Conservation (phyloP, 495 filamentous ascomycete genomes). For the Aspergillus ellipticus region DNA sequence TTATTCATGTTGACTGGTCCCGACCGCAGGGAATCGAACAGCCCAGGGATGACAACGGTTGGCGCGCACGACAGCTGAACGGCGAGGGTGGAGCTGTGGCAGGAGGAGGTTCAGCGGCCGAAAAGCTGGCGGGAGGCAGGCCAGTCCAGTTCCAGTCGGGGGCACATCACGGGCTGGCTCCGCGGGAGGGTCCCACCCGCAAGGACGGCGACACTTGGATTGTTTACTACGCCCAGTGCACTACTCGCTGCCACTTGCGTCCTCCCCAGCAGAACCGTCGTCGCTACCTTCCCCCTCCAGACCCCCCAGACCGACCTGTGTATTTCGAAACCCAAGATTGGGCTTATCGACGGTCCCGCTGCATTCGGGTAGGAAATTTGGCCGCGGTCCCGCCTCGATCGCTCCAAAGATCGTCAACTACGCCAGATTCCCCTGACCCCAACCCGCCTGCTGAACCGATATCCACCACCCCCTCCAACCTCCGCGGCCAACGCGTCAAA, state of each 20-base stretch:
- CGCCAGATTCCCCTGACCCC: slow-evolving; percentile 24
- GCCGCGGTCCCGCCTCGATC: neutral
- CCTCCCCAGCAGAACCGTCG: neutral
- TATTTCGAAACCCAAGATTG: neutral
- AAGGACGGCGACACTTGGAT: slow-evolving; percentile 9
- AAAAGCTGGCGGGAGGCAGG: slow-evolving; percentile 5
- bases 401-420: neutral
- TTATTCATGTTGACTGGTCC: slow-evolving; percentile 65
- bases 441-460: slow-evolving; percentile 11
- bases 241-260: neutral
- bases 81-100: slow-evolving; percentile 10
- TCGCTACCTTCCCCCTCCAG: neutral
- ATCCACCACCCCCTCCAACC: slow-evolving; percentile 5
- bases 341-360: neutral
- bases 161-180: slow-evolving; percentile 15
- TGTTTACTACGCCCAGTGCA: slow-evolving; percentile 8
- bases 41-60: neutral
- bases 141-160: too few species aligned
- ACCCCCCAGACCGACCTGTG: neutral
- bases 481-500: slow-evolving; percentile 17
- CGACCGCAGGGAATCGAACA: neutral
- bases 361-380: neutral
- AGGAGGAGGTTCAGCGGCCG: neutral
- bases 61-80: slow-evolving; percentile 4
- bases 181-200: slow-evolving; percentile 17